Evolutionary conservation across 768 basidiomycete genomes (phyloP), one percentile per base, ranked within the genome.

Genomic region (Lentinula aciculospora): DNA sequence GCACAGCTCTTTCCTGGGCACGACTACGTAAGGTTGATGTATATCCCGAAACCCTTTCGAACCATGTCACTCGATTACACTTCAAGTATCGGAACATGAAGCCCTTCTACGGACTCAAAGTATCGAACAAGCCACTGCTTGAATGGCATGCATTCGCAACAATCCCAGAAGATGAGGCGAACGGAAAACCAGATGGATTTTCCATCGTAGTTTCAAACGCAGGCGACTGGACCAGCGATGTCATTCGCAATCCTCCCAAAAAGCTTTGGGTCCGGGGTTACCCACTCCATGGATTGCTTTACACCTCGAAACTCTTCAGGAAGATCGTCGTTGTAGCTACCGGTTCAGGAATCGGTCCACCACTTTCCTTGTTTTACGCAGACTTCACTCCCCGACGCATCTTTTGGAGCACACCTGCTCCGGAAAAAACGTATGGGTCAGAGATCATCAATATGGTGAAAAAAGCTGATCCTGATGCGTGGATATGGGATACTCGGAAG

Each of bases 191-290:
- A 27, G 25, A 49, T 1, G 44, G 23, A 21, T n/a, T 28, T 9
- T 49, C 47, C 23, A 58, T 80, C 29, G 76, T 83, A 10, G 79
- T 83, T 8, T 80, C 79, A 4, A 75, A 74, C 25, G 81, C 82
- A 3, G 82, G 82, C 28, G 81, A 84, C 63, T 83, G 82, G 82
- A 84, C 82, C 1, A 66, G 61, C 53, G 72, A 78, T 57, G 64
- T 69, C 51, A 83, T 83, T 61, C 64, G 55, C 12, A 73, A 79
- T 53, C 81, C 82, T 4, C 80, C 81, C 1, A 76, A 61, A 27
- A 68, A 81, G 62, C 67, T 84, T 25, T 84, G 81, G 81, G 71
- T 80, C 28, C 81, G 81, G 36, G 81, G 81, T 8, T 71, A 77
- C 39, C 79, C 81, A 4, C 73, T 75, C 37, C 76, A 75, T 62